A percentile compares a stretch with the other conserved stretches of the same genome.
phyloP scores from a whole-genome alignment of 805 yeast genomes.

The Scheffersomyces ergatensis region DNA sequence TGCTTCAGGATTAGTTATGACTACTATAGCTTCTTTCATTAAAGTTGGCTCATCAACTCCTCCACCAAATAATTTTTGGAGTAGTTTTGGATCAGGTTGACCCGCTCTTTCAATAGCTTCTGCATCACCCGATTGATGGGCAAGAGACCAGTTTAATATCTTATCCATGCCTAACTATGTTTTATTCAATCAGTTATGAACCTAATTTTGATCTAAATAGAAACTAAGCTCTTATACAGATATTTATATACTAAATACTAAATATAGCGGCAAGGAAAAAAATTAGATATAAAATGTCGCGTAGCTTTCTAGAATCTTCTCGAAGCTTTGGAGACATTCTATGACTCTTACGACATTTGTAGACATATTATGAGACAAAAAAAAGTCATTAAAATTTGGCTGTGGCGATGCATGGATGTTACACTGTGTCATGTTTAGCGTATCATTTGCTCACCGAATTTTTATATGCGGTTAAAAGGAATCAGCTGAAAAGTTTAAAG shows the following conservation, averaged over 20 bases:
- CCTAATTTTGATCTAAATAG: too few relatives aligned
- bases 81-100: conserved; percentile 72
- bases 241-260: too few relatives aligned
- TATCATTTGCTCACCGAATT: too few relatives aligned
- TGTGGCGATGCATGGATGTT: too few relatives aligned
- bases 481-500: too few relatives aligned
- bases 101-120: conserved; percentile 65
- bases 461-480: too few relatives aligned
- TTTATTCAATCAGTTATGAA: too few relatives aligned
- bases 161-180: conserved; percentile 92
- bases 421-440: too few relatives aligned
- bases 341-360: neutral
- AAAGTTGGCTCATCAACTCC: conserved; percentile 85
- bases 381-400: too few relatives aligned
- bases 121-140: conserved; percentile 69
- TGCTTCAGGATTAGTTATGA: conserved; percentile 57
- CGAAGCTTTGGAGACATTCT: neutral
- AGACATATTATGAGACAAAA: neutral
- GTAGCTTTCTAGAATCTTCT: neutral
- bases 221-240: neutral
- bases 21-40: conserved; percentile 74
- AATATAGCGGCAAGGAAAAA: too few relatives aligned
- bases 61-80: conserved; percentile 73
- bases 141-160: conserved; percentile 86
- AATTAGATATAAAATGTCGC: neutral